phyloP scores from a whole-genome alignment of 768 basidiomycete genomes.

The Kwoniella sp. region DNA sequence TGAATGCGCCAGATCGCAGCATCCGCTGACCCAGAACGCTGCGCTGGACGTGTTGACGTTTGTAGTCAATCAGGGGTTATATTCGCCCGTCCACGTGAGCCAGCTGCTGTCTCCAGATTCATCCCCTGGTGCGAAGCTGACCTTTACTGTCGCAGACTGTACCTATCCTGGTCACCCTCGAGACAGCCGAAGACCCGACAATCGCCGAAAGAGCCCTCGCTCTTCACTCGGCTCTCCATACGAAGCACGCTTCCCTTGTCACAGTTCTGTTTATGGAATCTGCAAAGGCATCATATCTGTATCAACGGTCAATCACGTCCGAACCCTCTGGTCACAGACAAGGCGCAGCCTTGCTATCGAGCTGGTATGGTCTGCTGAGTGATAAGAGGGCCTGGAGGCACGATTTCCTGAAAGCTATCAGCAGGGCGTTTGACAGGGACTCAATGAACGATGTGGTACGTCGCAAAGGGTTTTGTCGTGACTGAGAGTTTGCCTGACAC shows the following conservation, averaged over 20 bases:
- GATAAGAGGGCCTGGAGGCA: slow-evolving; percentile 85
- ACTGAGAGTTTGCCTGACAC: background rate
- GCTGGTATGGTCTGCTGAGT: slow-evolving; percentile 87
- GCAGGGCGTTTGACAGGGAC: slow-evolving; percentile 77
- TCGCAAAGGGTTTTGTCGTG: background rate
- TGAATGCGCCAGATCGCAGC: slow-evolving; percentile 73
- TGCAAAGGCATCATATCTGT: slow-evolving; percentile 78
- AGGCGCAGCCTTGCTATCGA: slow-evolving; percentile 75
- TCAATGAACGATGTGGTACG: slow-evolving; percentile 39
- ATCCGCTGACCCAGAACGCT: slow-evolving; percentile 71
- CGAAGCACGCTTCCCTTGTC: slow-evolving; percentile 84
- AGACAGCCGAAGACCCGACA: slow-evolving; percentile 69
- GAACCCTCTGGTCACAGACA: slow-evolving; percentile 59
- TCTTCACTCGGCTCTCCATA: slow-evolving; percentile 78
- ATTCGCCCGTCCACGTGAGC: slow-evolving; percentile 84
- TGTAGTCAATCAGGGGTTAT: slow-evolving; percentile 91
- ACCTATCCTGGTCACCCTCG: slow-evolving; percentile 88
- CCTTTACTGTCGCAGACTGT: slow-evolving; percentile 66
- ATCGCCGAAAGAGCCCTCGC: slow-evolving; percentile 76
- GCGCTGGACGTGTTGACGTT: slow-evolving; percentile 91
- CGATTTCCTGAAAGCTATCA: slow-evolving; percentile 81
- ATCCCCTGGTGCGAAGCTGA: slow-evolving; percentile 6
- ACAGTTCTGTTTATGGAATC: slow-evolving; percentile 82
- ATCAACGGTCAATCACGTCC: slow-evolving; percentile 64
- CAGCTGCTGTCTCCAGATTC: background rate